Percentiles rank a stretch among this genome's conserved stretches.
phyloP scores from a whole-genome alignment of 805 yeast species.

The Saccharomycopsis sp. region DNA sequence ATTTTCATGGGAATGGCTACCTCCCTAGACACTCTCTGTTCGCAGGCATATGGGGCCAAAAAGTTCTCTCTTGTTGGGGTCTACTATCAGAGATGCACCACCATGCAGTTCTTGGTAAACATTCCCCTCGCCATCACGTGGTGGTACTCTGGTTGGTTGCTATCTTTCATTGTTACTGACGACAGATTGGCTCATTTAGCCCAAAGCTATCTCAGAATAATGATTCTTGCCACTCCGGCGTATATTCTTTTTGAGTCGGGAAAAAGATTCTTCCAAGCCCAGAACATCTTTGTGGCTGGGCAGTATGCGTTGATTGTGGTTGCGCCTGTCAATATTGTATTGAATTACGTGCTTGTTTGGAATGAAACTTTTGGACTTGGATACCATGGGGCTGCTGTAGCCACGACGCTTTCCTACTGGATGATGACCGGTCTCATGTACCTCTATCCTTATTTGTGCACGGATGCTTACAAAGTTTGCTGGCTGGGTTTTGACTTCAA shows the following conservation, averaged over 20 bases:
- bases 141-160: slow-evolving; percentile 48
- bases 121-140: slow-evolving; percentile 54
- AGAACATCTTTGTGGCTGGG: slow-evolving; percentile 73
- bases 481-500: slow-evolving; percentile 10
- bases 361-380: slow-evolving; percentile 54
- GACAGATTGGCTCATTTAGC: slow-evolving; percentile 44
- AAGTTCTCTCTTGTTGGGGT: slow-evolving; percentile 61
- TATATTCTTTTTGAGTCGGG: slow-evolving; percentile 59
- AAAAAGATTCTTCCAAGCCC: slow-evolving; percentile 68
- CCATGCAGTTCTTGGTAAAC: slow-evolving; percentile 47
- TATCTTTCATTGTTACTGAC: slow-evolving; percentile 40
- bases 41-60: slow-evolving; percentile 68
- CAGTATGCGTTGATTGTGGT: slow-evolving; percentile 62
- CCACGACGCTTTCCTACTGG: slow-evolving; percentile 66
- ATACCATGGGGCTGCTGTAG: slow-evolving; percentile 69
- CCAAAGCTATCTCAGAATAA: slow-evolving; percentile 46
- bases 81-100: slow-evolving; percentile 59
- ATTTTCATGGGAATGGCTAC: slow-evolving; percentile 75
- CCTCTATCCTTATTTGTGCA: slow-evolving; percentile 32
- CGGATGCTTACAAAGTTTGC: slow-evolving; percentile 3
- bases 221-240: slow-evolving; percentile 65
- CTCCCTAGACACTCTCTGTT: slow-evolving; percentile 67
- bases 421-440: slow-evolving; percentile 55
- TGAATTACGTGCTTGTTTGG: slow-evolving; percentile 69
- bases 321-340: slow-evolving; percentile 65